Evolutionary conservation across 441 rosid genomes (phyloP), one percentile per base, ranked within the genome.

Genomic region (Adansonia madagascariensis): DNA sequence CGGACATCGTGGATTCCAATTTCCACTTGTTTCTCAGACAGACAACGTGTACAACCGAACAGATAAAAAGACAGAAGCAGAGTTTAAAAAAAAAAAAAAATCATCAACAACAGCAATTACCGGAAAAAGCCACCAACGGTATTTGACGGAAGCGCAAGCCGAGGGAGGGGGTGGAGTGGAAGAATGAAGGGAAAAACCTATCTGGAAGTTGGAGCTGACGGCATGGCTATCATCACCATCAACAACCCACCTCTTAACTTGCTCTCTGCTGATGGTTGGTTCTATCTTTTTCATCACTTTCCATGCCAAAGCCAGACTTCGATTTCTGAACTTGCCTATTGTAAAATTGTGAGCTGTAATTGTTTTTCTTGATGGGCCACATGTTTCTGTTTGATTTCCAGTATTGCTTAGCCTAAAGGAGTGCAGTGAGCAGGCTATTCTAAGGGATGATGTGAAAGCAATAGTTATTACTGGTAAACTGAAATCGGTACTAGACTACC

Each of bases 191-290:
- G 61, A n/a, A 52, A 71, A 71, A 52, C 74, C 8, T 52, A 3
- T 56, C 46, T 71, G 74, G 74, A 71, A 71, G 44, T 52, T 9
- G 46, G 74, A 52, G 61, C 46, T 71, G 31, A 71, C 31, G 74
- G 74, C 61, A 47, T 71, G 15, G 74, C 61, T 31, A 71, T 71
- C 62, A 71, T 71, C 61, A 52, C 62, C 74, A 71, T 71, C 61
- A 71, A 71, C 61, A 71, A 52, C 44, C 74, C 74, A 31, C 62
- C 74, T 27, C 74, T 52, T 52, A 71, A 71, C 53, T 52, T 71
- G 74, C 74, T 71, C 61, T 31, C 74, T n/a, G 24, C 44, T 35
- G 24, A 71, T 52, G 74, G 62, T 71, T 71, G 4, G 15, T 31
- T 69, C 43, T 71, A 8, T 46, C 56, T 24, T 47, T 17, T 46